Evolutionary conservation across 2,329 filamentous ascomycete species (phyloP), one percentile per base, ranked within the genome.

Genomic region (Zymoseptoria tritici): DNA sequence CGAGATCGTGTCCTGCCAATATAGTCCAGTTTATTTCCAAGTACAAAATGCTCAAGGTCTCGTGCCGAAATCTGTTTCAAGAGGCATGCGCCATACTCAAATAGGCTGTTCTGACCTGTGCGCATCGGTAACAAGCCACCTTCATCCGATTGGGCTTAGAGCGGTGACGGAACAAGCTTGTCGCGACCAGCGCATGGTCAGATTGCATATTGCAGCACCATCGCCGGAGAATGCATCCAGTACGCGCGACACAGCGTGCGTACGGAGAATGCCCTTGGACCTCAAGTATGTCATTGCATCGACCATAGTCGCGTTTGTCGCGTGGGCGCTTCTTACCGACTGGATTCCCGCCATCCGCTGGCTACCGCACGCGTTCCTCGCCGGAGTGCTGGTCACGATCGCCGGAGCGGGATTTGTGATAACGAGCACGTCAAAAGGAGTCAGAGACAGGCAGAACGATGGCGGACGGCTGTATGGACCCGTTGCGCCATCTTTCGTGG

Each of bases 291-390:
- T 86, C 75, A 81, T 85, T 73, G 75, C 89, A 75, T 85, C 85
- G 74, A 83, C 81, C 74, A 74, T 88, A 73, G 85, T 82, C 74
- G 83, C 81, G 74, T 90, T 96, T 76, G 80, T 97, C 73, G 87
- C 90, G 73, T 97, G 93, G 93, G 89, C 90, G 63, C 87, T 92
- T 74, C 83, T 88, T 61, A 87, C 90, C 67, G 86, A 89, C 78
- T 95, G 89, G 86, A 80, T 91, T 69, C 91, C 93, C 29, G 78
- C 85, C 61, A 79, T 97, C 66, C 90, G 91, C 74, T 96, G 89
- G 82, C 81, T 90, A 50, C 90, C 89, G 69, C 89, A 96, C 75
- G 90, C 92, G 68, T 91, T 97, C 73, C 78, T 88, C 66, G 76
- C 83, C 65, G 93, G 94, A 65, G 78, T 82, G 64, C 67, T 87